These are phyloP conservation scores for Acacia acuminata DNA, from an alignment of 306 rosid species.

Conservation along the genomic window DNA sequence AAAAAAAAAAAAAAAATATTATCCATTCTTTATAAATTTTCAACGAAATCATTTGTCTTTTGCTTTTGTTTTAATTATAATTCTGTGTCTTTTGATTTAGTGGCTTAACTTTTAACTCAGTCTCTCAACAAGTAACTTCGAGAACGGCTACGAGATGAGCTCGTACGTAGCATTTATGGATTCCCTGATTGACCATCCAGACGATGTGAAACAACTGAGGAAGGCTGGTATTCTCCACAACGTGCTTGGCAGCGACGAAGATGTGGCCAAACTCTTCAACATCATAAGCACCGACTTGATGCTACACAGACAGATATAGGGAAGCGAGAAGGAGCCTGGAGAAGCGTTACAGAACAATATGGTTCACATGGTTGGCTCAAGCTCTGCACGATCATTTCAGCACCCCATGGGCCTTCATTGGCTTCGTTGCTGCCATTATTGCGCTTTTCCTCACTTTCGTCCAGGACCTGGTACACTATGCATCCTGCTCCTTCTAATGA, in stretches of 20 bases:
- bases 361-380: slow-evolving; percentile 34
- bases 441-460: background rate
- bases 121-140: background rate
- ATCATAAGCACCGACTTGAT: slow-evolving; percentile 29
- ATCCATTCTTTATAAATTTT: too few species aligned
- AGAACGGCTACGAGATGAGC: slow-evolving; percentile 30
- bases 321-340: background rate
- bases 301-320: background rate
- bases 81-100: too few species aligned
- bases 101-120: too few species aligned
- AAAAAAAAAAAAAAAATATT: too few species aligned
- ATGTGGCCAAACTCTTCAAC: slow-evolving; percentile 36
- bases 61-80: too few species aligned
- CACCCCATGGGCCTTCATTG: slow-evolving; percentile 34
- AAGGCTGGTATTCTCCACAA: slow-evolving; percentile 23
- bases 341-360: background rate
- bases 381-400: slow-evolving; percentile 24
- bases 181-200: slow-evolving; percentile 41
- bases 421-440: slow-evolving; percentile 5
- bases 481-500: background rate
- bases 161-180: slow-evolving; percentile 35
- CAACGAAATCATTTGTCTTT: too few species aligned
- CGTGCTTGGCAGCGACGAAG: slow-evolving; percentile 40
- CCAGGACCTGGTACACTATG: slow-evolving; percentile 7
- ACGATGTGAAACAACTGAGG: slow-evolving; percentile 33